Base-by-base conservation (phyloP, 306 rosid species). In the Quillaja saponaria region DNA sequence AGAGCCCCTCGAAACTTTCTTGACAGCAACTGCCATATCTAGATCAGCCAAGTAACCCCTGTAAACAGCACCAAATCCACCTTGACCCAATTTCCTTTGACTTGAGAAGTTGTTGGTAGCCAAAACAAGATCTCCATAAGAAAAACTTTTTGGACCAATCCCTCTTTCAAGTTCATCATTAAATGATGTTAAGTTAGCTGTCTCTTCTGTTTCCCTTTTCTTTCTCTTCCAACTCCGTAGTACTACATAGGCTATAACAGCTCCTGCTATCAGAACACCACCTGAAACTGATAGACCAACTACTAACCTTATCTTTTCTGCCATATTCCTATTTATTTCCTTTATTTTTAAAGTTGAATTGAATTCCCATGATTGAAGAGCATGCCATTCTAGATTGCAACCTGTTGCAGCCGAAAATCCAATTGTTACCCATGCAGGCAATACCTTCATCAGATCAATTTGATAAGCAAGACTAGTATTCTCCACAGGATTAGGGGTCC, bases 11-110 rank as follows among this genome's bases (percentile, higher is more conserved):
- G 72, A 80, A 12, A 80, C 60, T 49, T 69, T 80, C 54, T 80
- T 80, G 21, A 75, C 84, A 4, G 84, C 81, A 4, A 71, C 35
- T 15, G 20, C 7, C 42, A 66, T 15, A 6, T 83, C 73, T 15
- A 51, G 10, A 28, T 74, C 67, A 33, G 35, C 33, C 33, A 83
- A 65, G 20, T 73, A 71, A 6, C 88, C 87, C 55, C 34, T 69
- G 49, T 65, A 82, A 8, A 78, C 82, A 11, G 67, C 74, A 45
- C 87, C 87, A 61, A 82, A 82, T 0, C 87, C 87, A 46, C 84
- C 87, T 66, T 79, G 62, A 20, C 87, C 87, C 13, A 82, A 50
- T 21, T 79, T 79, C 9, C 84, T 68, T 2, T 68, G 63, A 1
- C 15, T 10, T 4, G 79, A 64, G 70, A 82, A 82, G 37, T 66